These are phyloP conservation scores for Prunus mira DNA, from an alignment of 306 rosid species.

Conservation along the genomic window DNA sequence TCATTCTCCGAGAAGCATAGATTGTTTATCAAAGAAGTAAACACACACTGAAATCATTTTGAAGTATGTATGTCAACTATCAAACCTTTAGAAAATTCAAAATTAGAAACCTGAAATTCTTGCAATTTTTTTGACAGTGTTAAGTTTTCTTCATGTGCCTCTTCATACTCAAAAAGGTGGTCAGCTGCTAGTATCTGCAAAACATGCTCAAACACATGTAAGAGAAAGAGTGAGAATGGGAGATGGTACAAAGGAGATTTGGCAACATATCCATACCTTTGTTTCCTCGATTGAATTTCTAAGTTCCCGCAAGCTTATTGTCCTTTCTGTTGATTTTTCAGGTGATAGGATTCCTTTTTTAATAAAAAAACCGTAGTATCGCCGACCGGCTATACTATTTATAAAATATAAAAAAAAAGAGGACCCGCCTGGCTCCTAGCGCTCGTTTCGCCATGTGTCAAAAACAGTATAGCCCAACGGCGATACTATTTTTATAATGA, in stretches of 20 bases:
- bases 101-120: constrained; percentile 71
- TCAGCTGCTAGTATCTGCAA: constrained; percentile 65
- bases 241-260: constrained; percentile 6
- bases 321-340: constrained; percentile 66
- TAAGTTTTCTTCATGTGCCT: constrained; percentile 62
- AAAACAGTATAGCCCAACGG: too few species aligned
- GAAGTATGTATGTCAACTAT: constrained; percentile 12
- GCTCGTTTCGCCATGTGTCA: too few species aligned
- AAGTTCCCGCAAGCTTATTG: constrained; percentile 67
- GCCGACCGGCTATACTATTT: too few species aligned
- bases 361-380: too few species aligned
- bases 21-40: constrained; percentile 13
- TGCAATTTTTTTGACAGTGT: constrained; percentile 66
- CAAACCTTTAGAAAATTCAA: constrained; percentile 7
- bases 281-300: constrained; percentile 91
- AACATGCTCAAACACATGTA: constrained; percentile 19
- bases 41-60: background rate
- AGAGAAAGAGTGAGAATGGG: constrained; percentile 10
- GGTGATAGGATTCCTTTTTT: constrained; percentile 64
- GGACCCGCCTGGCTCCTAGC: too few species aligned
- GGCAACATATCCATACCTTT: constrained; percentile 47
- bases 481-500: too few species aligned
- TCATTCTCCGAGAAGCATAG: constrained; percentile 52
- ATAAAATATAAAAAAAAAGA: too few species aligned
- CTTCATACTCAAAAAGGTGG: constrained; percentile 80